phyloP scores from a whole-genome alignment of 306 rosid genomes.

The Prinsepia uniflora region DNA sequence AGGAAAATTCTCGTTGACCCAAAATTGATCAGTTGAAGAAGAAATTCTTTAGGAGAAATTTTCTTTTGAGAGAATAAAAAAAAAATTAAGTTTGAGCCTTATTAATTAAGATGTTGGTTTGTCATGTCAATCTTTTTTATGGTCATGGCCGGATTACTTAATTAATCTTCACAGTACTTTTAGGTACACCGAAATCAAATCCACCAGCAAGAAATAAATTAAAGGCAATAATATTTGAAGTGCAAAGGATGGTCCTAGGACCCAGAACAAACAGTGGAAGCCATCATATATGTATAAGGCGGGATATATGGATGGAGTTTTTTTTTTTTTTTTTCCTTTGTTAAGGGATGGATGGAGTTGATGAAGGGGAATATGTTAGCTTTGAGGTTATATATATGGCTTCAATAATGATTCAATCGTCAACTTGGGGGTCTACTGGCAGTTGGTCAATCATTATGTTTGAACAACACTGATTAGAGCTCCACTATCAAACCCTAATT shows the following conservation, averaged over 20 bases:
- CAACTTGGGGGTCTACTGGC: slow-evolving; percentile 45
- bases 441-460: slow-evolving; percentile 38
- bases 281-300: too few relatives aligned
- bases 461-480: slow-evolving; percentile 24
- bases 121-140: too few relatives aligned
- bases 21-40: too few relatives aligned
- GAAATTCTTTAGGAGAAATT: too few relatives aligned
- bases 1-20: too few relatives aligned
- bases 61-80: too few relatives aligned
- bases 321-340: too few relatives aligned
- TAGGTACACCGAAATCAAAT: neutral
- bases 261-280: too few relatives aligned
- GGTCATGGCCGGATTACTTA: neutral
- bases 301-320: too few relatives aligned
- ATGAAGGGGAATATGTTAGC: slow-evolving; percentile 18
- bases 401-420: slow-evolving; percentile 32
- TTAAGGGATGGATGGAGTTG: neutral
- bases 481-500: slow-evolving; percentile 19
- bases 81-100: too few relatives aligned
- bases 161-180: neutral
- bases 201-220: neutral
- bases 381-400: slow-evolving; percentile 19
- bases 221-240: neutral
- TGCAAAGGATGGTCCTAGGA: too few relatives aligned
- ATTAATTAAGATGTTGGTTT: too few relatives aligned